Evolutionary conservation across 1,139 yeast genomes (phyloP), one percentile per base, ranked within the genome.

Genomic region (Arxiozyma slooffiae): DNA sequence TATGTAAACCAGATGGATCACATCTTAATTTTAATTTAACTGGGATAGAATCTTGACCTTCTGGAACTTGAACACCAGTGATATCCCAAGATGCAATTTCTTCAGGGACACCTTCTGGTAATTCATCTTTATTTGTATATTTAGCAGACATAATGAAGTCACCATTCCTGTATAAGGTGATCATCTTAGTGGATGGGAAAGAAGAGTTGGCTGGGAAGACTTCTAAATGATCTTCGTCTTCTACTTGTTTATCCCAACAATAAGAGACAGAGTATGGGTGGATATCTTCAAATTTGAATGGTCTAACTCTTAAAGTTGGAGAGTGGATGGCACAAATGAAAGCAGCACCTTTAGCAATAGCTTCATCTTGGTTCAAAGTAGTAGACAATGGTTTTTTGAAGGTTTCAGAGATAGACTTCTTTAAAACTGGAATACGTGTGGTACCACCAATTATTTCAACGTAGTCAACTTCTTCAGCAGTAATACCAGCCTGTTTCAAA

Each of bases 281-380:
- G 70, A 83, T 76, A 71, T 92, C 99, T 76, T 92, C 97, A 68
- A 90, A 92, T 75, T 90, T 92, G 84, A 92, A 92, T 63, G 97
- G 97, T 75, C 97, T 85, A 52, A 94, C 98, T 76, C 98, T 86
- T 66, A 92, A 82, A 60, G 97, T 90, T 73, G 98, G 98, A 34
- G 98, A 92, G 79, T 90, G 97, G 74, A 90, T 87, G 62, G 98
- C 99, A 73, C 98, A 92, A 67, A 94, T 87, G 74, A 92, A 94
- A 51, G 99, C 97, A 62, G 96, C 95, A 77, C 99, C 99, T 73
- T 94, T 86, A 55, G 98, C 97, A 70, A 90, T 85, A 57, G 98
- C 97, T 79, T 92, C 99, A 69, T 92, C 99, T 77, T 90, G 97
- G 80, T 94, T 92, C 74, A 94, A 81, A 62, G 97, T 94, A 77